Evolutionary conservation across 768 basidiomycete species (phyloP), one percentile per base, ranked within the genome.

Genomic region (Amanita fuliginea): DNA sequence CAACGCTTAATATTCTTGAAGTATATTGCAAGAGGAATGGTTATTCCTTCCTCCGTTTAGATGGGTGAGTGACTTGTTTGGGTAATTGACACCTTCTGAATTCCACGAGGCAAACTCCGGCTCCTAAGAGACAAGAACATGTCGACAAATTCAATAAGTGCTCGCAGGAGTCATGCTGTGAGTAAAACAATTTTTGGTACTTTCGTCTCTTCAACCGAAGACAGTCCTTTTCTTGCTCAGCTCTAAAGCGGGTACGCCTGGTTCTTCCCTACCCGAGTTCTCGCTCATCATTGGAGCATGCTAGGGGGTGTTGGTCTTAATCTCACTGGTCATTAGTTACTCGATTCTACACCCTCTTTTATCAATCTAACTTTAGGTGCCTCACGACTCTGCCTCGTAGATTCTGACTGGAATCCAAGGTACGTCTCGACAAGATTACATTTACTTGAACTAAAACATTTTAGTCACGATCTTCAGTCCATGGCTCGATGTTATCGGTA

Each of bases 401-500:
- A 96, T 63, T 86, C 84, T 16, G 92, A 94, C 59, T 96, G 92
- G 92, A 95, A 94, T 66, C 92, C 92, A 32, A 89, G 87, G 83
- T 81, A 44, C 45, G 60, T 18, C 11, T 22, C 3, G 44, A 16
- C 22, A 13, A 24, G 18, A 13, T 21, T 7, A 11, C 11, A n/a
- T 8, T 47, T 26, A 21, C 3, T 22, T 21, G 14, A 26, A 37
- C n/a, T 47, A 24, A 37, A 19, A 33, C 14, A 2, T 14, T 35
- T 16, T 49, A 90, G 86, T 57, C 87, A 87, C 57, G 96, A 99
- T 66, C 64, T 93, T 14, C 96, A 99, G 64, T 85, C 96, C 1
- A 98, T 98, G 95, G 95, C 93, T 46, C 80, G 95, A 43, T 95
- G 94, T 60, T 90, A 95, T 65, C 77, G 91, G 91, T 90, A 53